Conservation (phyloP, 2,329 filamentous ascomycete genomes). For the Myriosclerotinia scirpicola region DNA sequence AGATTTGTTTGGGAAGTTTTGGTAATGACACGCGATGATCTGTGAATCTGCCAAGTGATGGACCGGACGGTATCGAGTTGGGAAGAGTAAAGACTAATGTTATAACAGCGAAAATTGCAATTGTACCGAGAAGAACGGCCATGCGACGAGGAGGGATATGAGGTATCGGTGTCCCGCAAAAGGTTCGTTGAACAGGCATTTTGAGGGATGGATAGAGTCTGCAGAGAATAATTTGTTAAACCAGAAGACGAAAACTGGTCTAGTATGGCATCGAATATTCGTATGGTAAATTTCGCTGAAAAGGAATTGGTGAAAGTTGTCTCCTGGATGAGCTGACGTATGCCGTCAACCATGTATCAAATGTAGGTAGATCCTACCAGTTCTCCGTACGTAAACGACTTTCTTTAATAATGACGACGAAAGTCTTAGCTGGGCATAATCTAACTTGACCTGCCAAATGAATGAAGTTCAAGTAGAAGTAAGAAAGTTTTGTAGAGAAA, state of each 20-base stretch:
- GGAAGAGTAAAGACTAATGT: conserved; percentile 55
- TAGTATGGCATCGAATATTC: not conserved
- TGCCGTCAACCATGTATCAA: not conserved
- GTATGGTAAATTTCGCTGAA: not conserved
- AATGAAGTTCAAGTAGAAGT: not conserved
- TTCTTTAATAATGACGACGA: not conserved
- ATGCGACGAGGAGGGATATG: conserved; percentile 54
- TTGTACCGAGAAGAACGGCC: conserved; percentile 51
- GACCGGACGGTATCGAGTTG: conserved; percentile 49
- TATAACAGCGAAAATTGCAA: conserved; percentile 55
- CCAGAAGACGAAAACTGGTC: not conserved
- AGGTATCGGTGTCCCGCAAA: conserved; percentile 52
- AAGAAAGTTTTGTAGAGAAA: not conserved
- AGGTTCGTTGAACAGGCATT: conserved; percentile 50
- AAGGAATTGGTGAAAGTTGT: conserved; percentile 1
- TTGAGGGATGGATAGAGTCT: conserved; percentile 20
- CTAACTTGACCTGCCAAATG: not conserved
- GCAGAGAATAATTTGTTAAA: not conserved
- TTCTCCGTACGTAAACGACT: no score
- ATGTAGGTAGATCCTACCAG: not conserved
- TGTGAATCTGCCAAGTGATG: conserved; percentile 51
- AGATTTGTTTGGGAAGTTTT: conserved; percentile 46
- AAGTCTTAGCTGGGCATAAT: not conserved
- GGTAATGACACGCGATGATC: conserved; percentile 53
- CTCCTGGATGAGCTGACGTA: conserved; percentile 16